A percentile compares a stretch with the other conserved stretches of the same genome.
phyloP scores from a whole-genome alignment of 2,329 filamentous ascomycete species.

The Cladosporium sp. region DNA sequence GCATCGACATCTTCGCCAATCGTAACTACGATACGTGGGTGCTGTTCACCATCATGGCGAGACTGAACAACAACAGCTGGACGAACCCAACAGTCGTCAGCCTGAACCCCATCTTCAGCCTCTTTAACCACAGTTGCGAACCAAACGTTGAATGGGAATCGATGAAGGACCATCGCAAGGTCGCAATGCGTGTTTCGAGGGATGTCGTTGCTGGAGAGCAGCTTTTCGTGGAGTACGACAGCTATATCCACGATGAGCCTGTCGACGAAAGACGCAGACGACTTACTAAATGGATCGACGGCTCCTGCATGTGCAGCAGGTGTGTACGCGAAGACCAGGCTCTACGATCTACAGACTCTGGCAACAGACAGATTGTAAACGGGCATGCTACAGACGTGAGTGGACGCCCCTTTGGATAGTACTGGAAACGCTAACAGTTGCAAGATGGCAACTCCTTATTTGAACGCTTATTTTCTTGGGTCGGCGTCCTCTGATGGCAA shows the following conservation, averaged over 20 bases:
- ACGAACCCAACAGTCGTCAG: conserved; percentile 47
- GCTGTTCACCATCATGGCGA: conserved; percentile 84
- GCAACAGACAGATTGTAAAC: not conserved
- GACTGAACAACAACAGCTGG: conserved; percentile 79
- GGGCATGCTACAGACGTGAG: not conserved
- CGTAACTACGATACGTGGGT: conserved; percentile 70
- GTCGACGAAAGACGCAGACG: conserved; percentile 17
- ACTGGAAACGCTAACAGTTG: not conserved
- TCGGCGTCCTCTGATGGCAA: too few species aligned
- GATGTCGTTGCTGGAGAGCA: conserved; percentile 24
- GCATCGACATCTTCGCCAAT: conserved; percentile 65
- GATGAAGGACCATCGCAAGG: conserved; percentile 16
- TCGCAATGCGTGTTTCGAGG: conserved; percentile 15
- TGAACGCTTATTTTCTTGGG: too few species aligned
- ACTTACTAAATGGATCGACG: conserved; percentile 25
- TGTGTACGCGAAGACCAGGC: conserved; percentile 24
- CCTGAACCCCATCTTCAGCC: conserved; percentile 84
- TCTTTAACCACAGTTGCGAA: conserved; percentile 92
- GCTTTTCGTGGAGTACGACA: conserved; percentile 28
- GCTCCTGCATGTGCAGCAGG: conserved; percentile 23
- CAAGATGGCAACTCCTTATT: not conserved
- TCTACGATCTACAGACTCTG: not conserved
- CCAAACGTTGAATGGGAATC: conserved; percentile 78
- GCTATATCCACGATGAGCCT: conserved; percentile 17
- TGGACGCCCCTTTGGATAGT: not conserved